Conservation (phyloP, 1,139 yeast genomes). For the Yamadazyma kanchanaburiensis region DNA sequence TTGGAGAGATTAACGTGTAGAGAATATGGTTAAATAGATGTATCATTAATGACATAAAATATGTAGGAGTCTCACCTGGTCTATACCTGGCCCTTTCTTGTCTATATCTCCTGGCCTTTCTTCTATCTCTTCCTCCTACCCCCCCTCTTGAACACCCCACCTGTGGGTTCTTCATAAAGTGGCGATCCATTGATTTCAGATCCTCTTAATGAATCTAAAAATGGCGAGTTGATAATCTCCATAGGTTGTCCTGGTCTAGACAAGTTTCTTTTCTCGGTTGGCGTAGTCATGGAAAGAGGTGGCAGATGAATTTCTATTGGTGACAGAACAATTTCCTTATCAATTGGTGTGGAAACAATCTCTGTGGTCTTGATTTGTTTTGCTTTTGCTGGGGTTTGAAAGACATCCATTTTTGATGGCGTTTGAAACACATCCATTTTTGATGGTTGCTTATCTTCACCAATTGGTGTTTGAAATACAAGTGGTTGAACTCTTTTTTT, state of each 20-base stretch:
- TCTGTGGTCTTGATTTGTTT: neutral
- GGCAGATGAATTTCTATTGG: too few relatives aligned
- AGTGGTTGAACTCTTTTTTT: constrained; percentile 5
- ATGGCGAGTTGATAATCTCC: constrained; percentile 29
- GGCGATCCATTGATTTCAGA: constrained; percentile 15
- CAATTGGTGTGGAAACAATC: neutral
- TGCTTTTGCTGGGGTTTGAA: neutral
- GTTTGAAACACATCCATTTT: neutral
- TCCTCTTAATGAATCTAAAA: constrained; percentile 23
- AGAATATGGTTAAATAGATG: too few relatives aligned
- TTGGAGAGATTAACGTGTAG: constrained; percentile 53
- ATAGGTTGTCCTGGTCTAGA: constrained; percentile 39
- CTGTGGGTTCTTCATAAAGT: too few relatives aligned
- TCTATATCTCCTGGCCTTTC: too few relatives aligned
- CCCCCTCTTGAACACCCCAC: too few relatives aligned
- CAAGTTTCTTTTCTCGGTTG: too few relatives aligned
- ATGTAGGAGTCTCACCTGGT: too few relatives aligned
- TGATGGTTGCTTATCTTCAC: too few relatives aligned
- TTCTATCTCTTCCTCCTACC: too few relatives aligned
- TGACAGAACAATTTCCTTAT: constrained; percentile 17
- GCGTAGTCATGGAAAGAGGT: too few relatives aligned
- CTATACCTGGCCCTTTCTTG: too few relatives aligned
- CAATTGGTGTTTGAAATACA: neutral
- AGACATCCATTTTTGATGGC: neutral
- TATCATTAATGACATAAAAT: constrained; percentile 6